Base-by-base conservation (phyloP, 306 rosid genomes). In the Lotus japonicus region DNA sequence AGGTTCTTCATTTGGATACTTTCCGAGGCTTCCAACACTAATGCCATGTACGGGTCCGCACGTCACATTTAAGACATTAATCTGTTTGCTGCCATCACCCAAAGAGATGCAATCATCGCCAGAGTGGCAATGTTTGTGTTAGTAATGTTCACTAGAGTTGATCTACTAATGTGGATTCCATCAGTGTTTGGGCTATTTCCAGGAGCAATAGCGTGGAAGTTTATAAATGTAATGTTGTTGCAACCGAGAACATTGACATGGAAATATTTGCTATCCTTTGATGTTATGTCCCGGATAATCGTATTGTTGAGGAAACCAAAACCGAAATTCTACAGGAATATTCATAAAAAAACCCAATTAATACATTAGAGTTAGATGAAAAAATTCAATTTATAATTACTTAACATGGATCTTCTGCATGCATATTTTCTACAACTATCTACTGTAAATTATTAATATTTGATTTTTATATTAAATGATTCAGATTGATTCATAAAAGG, bases 1-100 rank as follows among this genome's bases (percentile, higher is more conserved):
- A 1, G 54, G 70, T 0, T 67, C 60, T 45, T 85, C 79, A 0
- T 63, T 45, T 0, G 7, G 7, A 62, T 79, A 74, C 63, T 17
- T 81, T 10, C 83, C 86, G 0, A 82, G 60, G 50, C 84, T 81
- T 46, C 82, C 84, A 0, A 76, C 15, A 54, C 87, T 85, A 2
- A 79, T 76, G 7, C 84, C 82, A 7, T 84, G 80, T 1, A 82
- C 69, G 5, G 80, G 89, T n/a, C 82, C 82, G 11, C 82, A 84
- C 0, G 42, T 76, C 7, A 75, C 76, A 0, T 21, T 53, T 0
- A 45, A 7, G 13, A 76, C 23, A 3, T 23, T 36, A 1, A 81
- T 42, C 6, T 70, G 5, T 26, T 16, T 38, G 54, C 49, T 76
- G 1, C 84, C 86, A 17, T 81, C 84, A 4, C 82, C 79, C 0